phyloP scores from a whole-genome alignment of 1,284 basidiomycete genomes.

The Puccinia coronata region DNA sequence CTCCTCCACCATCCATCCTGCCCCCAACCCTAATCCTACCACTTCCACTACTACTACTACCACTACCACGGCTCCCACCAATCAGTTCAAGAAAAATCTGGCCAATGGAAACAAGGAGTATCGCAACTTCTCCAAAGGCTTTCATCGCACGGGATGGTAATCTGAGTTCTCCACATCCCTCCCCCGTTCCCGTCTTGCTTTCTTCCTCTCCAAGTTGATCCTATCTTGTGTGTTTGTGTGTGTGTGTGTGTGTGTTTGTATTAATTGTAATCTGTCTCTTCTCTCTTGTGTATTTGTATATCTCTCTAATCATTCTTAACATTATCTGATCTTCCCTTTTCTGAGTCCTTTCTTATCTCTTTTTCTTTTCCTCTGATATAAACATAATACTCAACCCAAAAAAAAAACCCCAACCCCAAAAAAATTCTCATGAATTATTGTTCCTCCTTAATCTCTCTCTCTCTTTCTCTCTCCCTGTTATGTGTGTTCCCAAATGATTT shows the following conservation, averaged over 20 bases:
- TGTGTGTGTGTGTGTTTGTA: not conserved
- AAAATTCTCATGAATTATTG: too few relatives aligned
- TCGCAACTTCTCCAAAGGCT: slow-evolving; percentile 25
- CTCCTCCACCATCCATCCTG: not conserved
- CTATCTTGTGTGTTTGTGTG: not conserved
- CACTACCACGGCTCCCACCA: not conserved
- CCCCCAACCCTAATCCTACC: not conserved
- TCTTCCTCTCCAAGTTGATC: too few relatives aligned
- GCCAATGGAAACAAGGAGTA: not conserved
- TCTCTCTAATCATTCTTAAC: too few relatives aligned
- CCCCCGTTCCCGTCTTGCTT: not conserved
- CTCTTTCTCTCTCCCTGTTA: too few relatives aligned
- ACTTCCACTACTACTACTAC: not conserved
- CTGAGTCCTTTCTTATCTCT: too few relatives aligned
- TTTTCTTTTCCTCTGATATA: too few relatives aligned
- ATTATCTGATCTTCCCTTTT: too few relatives aligned
- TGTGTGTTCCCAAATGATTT: too few relatives aligned
- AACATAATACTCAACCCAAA: too few relatives aligned
- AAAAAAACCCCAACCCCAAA: too few relatives aligned
- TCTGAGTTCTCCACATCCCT: not conserved
- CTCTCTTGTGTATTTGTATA: too few relatives aligned
- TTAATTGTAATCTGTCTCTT: not conserved
- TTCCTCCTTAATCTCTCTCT: too few relatives aligned
- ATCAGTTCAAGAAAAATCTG: not conserved
- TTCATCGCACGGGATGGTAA: slow-evolving; percentile 22